Evolutionary conservation across 169 alveolate species (phyloP).

Genomic region (Cyclospora cayetanensis): DNA sequence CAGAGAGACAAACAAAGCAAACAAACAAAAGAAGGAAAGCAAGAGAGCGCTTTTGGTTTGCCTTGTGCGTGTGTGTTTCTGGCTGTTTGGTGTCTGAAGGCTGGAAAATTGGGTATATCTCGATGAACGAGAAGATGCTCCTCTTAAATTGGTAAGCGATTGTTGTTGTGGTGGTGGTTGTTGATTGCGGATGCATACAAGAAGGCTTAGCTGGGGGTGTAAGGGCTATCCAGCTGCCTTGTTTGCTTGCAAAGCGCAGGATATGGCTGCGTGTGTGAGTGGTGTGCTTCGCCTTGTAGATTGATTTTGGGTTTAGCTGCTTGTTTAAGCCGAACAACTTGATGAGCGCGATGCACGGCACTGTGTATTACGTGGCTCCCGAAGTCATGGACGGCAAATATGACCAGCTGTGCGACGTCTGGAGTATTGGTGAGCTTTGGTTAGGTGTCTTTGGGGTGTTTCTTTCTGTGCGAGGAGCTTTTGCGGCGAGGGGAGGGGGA

Average conservation of each 20-base stretch:
- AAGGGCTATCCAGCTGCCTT: background rate
- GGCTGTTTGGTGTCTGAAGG: background rate
- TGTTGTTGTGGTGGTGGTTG: background rate
- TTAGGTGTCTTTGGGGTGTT: background rate
- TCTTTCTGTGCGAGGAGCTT: background rate
- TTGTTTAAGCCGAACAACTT: conserved; percentile 65
- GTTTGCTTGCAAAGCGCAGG: background rate
- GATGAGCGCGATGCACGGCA: conserved; percentile 77
- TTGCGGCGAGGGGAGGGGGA: background rate
- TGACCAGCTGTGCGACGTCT: conserved; percentile 71
- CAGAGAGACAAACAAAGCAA: background rate
- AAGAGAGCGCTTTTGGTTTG: background rate
- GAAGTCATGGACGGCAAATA: conserved; percentile 75
- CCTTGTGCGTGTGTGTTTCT: background rate
- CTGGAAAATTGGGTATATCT: conserved; percentile 77
- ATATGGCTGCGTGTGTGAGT: background rate
- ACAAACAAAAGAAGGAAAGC: background rate
- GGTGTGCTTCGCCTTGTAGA: background rate
- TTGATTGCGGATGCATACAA: background rate
- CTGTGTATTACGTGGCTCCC: conserved; percentile 75
- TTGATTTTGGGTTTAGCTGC: conserved; percentile 73
- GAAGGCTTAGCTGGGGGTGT: background rate
- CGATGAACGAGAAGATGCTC: conserved; percentile 69
- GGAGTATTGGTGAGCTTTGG: conserved; percentile 69
- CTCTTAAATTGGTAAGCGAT: conserved; percentile 64